Conservation (phyloP, 345 rosid species). For the Pistacia atlantica region DNA sequence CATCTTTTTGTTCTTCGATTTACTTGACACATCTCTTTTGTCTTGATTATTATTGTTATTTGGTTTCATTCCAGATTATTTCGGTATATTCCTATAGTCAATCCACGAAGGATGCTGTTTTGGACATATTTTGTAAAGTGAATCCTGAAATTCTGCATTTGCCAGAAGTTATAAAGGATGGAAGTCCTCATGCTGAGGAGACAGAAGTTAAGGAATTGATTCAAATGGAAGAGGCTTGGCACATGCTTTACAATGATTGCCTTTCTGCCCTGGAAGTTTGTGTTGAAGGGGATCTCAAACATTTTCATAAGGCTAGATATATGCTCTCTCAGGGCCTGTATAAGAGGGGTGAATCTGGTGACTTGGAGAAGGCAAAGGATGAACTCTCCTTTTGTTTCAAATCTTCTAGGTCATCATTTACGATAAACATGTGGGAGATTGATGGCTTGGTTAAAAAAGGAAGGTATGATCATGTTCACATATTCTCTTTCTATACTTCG, state of each 20-base stretch:
- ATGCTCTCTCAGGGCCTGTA: slow-evolving; percentile 92
- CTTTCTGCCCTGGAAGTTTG: slow-evolving; percentile 85
- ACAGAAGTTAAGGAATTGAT: slow-evolving; percentile 45
- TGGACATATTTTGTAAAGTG: slow-evolving; percentile 46
- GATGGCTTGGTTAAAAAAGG: slow-evolving; percentile 98
- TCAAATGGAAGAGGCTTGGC: slow-evolving; percentile 71
- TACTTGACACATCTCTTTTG: background rate
- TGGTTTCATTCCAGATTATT: slow-evolving; percentile 53
- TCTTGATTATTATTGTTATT: slow-evolving; percentile 30
- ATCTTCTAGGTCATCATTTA: slow-evolving; percentile 89
- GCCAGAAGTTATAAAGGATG: slow-evolving; percentile 42
- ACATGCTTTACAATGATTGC: slow-evolving; percentile 86
- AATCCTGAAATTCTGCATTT: slow-evolving; percentile 44
- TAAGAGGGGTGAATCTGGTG: slow-evolving; percentile 67
- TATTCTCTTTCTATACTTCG: background rate
- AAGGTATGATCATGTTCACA: slow-evolving; percentile 48
- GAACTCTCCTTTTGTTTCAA: slow-evolving; percentile 94
- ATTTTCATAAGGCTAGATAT: slow-evolving; percentile 96
- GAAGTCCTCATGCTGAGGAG: slow-evolving; percentile 38
- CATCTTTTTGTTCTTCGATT: slow-evolving; percentile 14
- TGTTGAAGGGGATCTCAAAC: slow-evolving; percentile 95
- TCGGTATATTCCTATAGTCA: slow-evolving; percentile 59
- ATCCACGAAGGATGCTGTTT: slow-evolving; percentile 62
- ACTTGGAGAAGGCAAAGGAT: slow-evolving; percentile 89
- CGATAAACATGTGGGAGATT: slow-evolving; percentile 99